Base-by-base conservation (phyloP, 129 eudicot species). In the Lactuca sativa region DNA sequence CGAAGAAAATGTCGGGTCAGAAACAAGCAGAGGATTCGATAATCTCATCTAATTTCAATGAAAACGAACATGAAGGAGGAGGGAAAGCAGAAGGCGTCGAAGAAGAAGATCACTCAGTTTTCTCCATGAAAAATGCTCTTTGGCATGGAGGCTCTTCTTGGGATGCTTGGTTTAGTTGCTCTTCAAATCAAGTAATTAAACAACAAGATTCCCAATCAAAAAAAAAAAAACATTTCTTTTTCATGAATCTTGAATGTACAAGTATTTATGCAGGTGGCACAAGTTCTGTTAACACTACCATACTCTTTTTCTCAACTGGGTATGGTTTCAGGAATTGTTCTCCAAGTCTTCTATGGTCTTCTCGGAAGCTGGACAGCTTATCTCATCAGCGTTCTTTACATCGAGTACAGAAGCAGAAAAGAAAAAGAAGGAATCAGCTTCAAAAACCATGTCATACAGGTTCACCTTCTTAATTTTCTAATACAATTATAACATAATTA, bases 351-450 rank as follows among this genome's bases (percentile, higher is more conserved):
- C 70, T 90, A 86, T 69, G 97, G 97, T 2, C 78, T 86, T 70
- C 74, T 87, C 74, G 97, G 97, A 41, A 90, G 97, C 51, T 90
- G 97, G 97, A 90, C 97, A 34, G 91, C 97, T 48, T 90, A 90
- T 66, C 97, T 90, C 53, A 90, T 90, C 57, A 84, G 97, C 68
- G 84, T 87, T 25, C 95, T 90, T 16, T 90, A 90, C 70, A 80
- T 90, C 7, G 96, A 90, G 74, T 90, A 86, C 48, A 80, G 95
- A 80, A 82, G 70, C 48, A 48, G 95, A 73, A 90, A 90, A 61
- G 97, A 90, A 30, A 76, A 85, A 56, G 91, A 86, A 63, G 81
- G 82, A 44, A 89, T 84, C 30, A 85, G 78, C 79, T 90, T 90
- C 64, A 70, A 86, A 62, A 86, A 90, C 76, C 95, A 87, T 82